Evolutionary conservation across 139 green algal genomes (phyloP), one percentile per base, ranked within the genome.

Genomic region (Picochlorum sp.): DNA sequence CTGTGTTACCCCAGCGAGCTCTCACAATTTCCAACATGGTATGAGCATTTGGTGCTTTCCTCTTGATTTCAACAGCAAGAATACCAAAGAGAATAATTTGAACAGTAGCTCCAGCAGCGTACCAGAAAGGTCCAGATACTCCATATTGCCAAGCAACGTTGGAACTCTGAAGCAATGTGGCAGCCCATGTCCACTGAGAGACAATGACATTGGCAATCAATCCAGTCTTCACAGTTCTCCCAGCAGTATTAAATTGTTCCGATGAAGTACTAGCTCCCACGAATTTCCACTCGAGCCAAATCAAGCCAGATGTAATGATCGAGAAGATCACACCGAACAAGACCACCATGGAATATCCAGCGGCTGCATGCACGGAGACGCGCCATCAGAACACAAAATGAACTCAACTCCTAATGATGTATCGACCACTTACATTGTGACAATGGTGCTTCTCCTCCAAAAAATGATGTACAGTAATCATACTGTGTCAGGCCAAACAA

Each of bases 31-130:
- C 90, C 32, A 93, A 82, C 57, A 95, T 83, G 26, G 90, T 97
- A 77, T 97, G 90, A 6, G 84, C 84, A 18, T 76, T 90, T 56
- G 87, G 87, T 11, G 90, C 90, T 69, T 96, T 96, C 56, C 85
- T 81, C 83, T 97, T 97, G 71, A 97, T 83, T 74, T 97, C 79
- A 21, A 97, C 87, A n/a, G 90, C 89, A 20, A 97, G 75, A 49
- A 97, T 84, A 59, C 85, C 87, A 58, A 97, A 96, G 30, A 97
- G 85, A 52, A 97, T 78, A 68, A 96, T 82, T 73, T 97, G 90
- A 23, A 97, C 80, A 7, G 90, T 97, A 23, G 90, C 90, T 32
- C 90, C 90, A 11, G 80, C 73, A 20, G 90, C 90, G 65, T 97
- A 97, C 78, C 76, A 82, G 59, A 85, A 85, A 13, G 76, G 79